Evolutionary conservation across 768 basidiomycete genomes (phyloP).

Genomic region (Boletus reticuloceps): DNA sequence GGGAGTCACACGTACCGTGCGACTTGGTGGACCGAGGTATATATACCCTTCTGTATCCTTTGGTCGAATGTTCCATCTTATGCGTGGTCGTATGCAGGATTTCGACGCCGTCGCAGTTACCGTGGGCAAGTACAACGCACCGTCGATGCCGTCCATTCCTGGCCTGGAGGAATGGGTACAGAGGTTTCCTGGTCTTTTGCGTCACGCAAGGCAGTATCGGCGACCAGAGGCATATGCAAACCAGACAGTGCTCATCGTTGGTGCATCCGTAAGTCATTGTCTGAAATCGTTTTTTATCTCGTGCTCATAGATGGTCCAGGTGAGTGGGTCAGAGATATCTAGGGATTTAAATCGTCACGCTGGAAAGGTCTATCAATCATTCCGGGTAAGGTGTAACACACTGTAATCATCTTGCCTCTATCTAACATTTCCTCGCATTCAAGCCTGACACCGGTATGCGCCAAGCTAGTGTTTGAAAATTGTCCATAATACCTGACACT

Average conservation of each 20-base stretch:
- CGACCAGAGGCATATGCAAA: slow-evolving; percentile 34
- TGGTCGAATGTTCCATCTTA: not conserved
- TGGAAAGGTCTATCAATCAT: slow-evolving; percentile 1
- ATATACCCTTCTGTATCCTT: not conserved
- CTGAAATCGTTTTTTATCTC: too few species aligned
- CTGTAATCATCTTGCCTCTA: too few species aligned
- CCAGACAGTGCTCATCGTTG: slow-evolving; percentile 42
- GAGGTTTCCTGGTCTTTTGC: slow-evolving; percentile 32
- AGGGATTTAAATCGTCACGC: slow-evolving; percentile 3
- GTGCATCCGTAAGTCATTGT: slow-evolving; percentile 17
- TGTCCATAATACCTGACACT: not conserved
- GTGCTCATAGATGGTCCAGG: not conserved
- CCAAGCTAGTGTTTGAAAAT: not conserved
- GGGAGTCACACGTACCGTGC: slow-evolving; percentile 25
- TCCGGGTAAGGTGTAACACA: not conserved
- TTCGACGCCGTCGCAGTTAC: slow-evolving; percentile 7
- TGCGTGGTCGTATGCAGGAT: not conserved
- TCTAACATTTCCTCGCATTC: not conserved
- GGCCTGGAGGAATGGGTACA: slow-evolving; percentile 6
- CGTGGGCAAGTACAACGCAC: not conserved
- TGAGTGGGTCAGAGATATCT: slow-evolving; percentile 8
- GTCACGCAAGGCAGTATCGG: slow-evolving; percentile 43
- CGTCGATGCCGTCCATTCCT: slow-evolving; percentile 3
- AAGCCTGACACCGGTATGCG: slow-evolving; percentile 6
- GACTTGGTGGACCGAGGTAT: slow-evolving; percentile 20